Base-by-base conservation (phyloP, 306 rosid species). In the Cucurbita pepo region DNA sequence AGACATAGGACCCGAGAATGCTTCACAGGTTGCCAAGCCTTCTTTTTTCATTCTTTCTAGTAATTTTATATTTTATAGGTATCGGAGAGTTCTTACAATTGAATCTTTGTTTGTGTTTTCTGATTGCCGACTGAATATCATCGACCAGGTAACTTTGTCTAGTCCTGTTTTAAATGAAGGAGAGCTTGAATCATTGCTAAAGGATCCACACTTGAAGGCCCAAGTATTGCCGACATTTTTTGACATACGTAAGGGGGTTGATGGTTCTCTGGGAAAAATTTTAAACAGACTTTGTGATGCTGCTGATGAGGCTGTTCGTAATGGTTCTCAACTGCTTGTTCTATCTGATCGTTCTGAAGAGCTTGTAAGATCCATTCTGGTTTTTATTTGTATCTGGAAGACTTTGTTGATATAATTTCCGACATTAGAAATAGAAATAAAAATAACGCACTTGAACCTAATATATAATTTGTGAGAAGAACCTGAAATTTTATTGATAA, bases 271-370 rank as follows among this genome's bases (percentile, higher is more conserved):
- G 87, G 92, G 86, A 80, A 94, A 85, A 75, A 91, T 79, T 40
- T 76, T 94, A 57, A 64, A 75, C 78, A 86, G 75, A 77, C 99
- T 94, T 81, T 94, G 99, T 71, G 97, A 91, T 78, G 96, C 97
- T 82, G 99, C 99, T 77, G 99, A 94, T 83, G 99, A 87, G 84
- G 99, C 99, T 81, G 97, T 94, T 71, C 88, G 93, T 82, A 94
- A 89, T 84, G 97, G 99, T 76, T 91, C 92, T 71, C 91, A 94
- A 77, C 78, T 94, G 78, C 96, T 94, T 78, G 81, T 94, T 82
- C 94, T 94, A 69, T 94, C 99, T 48, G 99, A 94, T 75, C 96
- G 97, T 70, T 79, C 90, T 41, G 99, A 94, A 79, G 86, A 81
- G 71, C 87, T 88, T 81, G 99, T 94, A 82, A 85, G 81, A 50